Percentiles rank a stretch among this genome's conserved stretches.
phyloP scores from a whole-genome alignment of 1,284 basidiomycete species.

The Apiotrichum gracile region DNA sequence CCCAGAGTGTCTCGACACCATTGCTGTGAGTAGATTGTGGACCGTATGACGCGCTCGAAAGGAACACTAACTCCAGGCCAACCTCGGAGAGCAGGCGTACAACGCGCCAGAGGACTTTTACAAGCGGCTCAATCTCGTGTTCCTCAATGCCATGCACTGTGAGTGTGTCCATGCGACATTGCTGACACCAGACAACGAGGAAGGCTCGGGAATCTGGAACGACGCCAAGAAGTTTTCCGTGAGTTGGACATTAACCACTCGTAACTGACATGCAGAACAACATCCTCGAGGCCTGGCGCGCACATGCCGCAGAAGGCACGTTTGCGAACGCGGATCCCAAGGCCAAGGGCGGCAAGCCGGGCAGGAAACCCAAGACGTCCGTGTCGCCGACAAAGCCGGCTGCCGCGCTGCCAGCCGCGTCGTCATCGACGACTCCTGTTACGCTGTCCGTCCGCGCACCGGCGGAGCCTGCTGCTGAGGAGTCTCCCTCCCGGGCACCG shows the following conservation, averaged over 20 bases:
- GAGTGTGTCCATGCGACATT: background rate
- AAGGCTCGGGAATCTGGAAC: conserved; percentile 34
- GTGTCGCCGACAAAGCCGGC: background rate
- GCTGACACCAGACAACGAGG: conserved; percentile 40
- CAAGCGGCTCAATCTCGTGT: conserved; percentile 44
- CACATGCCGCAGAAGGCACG: conserved; percentile 16
- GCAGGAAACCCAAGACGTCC: conserved; percentile 4
- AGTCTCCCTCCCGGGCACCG: too few relatives aligned
- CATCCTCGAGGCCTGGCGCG: conserved; percentile 30
- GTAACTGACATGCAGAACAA: conserved; percentile 19
- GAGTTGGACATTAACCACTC: background rate
- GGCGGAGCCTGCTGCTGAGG: background rate
- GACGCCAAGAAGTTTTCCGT: conserved; percentile 43
- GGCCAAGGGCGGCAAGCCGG: conserved; percentile 6
- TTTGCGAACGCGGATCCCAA: conserved; percentile 21
- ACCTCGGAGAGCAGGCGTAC: conserved; percentile 28
- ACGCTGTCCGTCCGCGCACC: conserved; percentile 12
- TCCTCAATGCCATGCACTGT: conserved; percentile 48
- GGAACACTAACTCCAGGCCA: conserved; percentile 16
- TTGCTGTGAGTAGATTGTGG: conserved; percentile 29
- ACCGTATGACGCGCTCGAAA: background rate
- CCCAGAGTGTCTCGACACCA: conserved; percentile 42
- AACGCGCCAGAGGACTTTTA: conserved; percentile 37
- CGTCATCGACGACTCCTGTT: conserved; percentile 5
- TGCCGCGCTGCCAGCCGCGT: background rate